Evolutionary conservation across 2,329 filamentous ascomycete genomes (phyloP).

Genomic region (Botrytis porri): DNA sequence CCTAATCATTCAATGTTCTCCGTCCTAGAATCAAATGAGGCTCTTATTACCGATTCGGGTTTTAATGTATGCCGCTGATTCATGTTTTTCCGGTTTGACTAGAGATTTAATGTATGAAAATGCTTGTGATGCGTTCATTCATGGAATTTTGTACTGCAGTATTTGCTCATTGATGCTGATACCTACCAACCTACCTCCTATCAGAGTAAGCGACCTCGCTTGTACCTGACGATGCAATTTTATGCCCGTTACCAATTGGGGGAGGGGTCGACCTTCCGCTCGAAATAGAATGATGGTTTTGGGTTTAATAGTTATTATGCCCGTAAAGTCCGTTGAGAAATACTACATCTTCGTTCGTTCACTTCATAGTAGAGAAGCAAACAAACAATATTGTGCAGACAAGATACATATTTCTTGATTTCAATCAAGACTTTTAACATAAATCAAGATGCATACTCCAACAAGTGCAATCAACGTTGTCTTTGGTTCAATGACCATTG

Average conservation of each 20-base stretch:
- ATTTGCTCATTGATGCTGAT: neutral
- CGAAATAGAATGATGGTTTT: neutral
- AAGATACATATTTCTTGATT: neutral
- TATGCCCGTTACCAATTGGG: neutral
- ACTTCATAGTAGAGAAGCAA: neutral
- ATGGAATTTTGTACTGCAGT: neutral
- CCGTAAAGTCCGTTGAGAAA: neutral
- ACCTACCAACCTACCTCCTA: neutral
- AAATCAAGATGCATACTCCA: neutral
- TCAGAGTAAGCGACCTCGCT: neutral
- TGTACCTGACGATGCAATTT: neutral
- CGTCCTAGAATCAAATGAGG: neutral
- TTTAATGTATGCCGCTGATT: neutral
- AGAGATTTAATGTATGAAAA: neutral
- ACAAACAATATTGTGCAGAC: neutral
- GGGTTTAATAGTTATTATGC: neutral
- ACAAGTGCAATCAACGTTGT: constrained; percentile 18
- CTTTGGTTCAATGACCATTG: constrained; percentile 31
- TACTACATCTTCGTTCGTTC: neutral
- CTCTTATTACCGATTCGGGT: neutral
- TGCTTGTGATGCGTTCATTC: too few relatives aligned
- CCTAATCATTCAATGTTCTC: neutral
- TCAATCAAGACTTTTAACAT: neutral
- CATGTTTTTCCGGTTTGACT: neutral
- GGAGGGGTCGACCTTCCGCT: neutral